Percentiles rank a stretch among this genome's conserved stretches.
Conservation (phyloP, 2,329 filamentous ascomycete species). For the Sporothrix brunneoviolacea region DNA sequence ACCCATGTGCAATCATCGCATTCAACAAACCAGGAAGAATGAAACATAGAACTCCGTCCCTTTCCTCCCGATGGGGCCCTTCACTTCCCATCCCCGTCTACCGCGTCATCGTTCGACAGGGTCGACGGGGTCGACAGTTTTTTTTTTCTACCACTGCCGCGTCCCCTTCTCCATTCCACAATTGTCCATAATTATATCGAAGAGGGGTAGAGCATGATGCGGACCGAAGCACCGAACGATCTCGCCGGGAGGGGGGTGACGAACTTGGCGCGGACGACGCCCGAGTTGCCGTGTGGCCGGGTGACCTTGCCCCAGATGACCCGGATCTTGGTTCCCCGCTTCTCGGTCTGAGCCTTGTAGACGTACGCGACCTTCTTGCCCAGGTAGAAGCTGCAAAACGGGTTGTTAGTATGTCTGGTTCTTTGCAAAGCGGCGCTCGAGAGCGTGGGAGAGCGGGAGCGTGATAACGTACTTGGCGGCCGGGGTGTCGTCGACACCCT, state of each 20-base stretch:
- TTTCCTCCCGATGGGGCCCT: not conserved
- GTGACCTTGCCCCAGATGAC: conserved; percentile 40
- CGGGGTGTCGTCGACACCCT: conserved; percentile 88
- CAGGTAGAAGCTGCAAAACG: conserved; percentile 69
- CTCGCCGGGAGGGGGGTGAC: conserved; percentile 89
- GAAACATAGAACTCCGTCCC: conserved; percentile 10
- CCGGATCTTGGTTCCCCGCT: conserved; percentile 96
- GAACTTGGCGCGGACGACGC: conserved; percentile 97
- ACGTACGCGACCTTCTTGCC: conserved; percentile 99
- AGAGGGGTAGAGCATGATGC: conserved; percentile 96
- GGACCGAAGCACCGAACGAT: conserved; percentile 92
- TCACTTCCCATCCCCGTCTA: no score
- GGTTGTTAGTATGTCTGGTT: conserved; percentile 6
- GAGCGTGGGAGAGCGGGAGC: no score
- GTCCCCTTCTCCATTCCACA: not conserved
- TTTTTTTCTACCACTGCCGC: not conserved
- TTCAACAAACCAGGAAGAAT: conserved; percentile 13
- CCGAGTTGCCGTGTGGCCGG: conserved; percentile 67
- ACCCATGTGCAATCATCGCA: conserved; percentile 13
- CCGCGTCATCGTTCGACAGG: no score
- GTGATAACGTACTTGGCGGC: conserved; percentile 68
- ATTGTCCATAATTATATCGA: conserved; percentile 80
- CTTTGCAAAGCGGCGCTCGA: no score
- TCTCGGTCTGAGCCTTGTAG: conserved; percentile 91
- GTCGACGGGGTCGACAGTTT: no score